These are phyloP conservation scores for Ustilago lituana DNA, from an alignment of 1,284 basidiomycete genomes.

Conservation along the genomic window DNA sequence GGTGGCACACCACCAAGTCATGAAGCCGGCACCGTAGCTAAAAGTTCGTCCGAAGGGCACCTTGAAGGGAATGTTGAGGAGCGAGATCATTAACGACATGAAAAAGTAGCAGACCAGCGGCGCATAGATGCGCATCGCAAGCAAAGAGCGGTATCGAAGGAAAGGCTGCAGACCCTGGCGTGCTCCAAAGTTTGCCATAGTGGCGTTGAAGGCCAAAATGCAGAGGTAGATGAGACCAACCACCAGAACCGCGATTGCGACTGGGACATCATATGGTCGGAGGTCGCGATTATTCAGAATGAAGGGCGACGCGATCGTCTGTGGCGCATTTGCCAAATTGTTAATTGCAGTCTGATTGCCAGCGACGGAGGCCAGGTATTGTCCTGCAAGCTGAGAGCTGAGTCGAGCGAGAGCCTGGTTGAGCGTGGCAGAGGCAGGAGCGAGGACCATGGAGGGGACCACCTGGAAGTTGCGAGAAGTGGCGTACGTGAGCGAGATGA, in stretches of 20 bases:
- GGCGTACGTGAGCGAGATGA: slow-evolving; percentile 50
- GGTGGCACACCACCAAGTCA: slow-evolving; percentile 57
- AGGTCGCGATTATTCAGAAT: slow-evolving; percentile 73
- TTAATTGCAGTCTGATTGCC: slow-evolving; percentile 42
- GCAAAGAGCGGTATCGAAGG: slow-evolving; percentile 48
- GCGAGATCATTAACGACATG: slow-evolving; percentile 58
- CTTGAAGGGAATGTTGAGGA: slow-evolving; percentile 61
- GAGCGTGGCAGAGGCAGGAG: slow-evolving; percentile 35
- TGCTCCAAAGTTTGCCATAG: slow-evolving; percentile 50
- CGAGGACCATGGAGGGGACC: slow-evolving; percentile 40
- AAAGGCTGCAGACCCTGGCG: slow-evolving; percentile 51
- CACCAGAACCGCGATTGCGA: slow-evolving; percentile 77
- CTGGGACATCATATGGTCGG: slow-evolving; percentile 76
- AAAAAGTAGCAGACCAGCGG: slow-evolving; percentile 52
- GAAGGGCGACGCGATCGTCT: slow-evolving; percentile 73
- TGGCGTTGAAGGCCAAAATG: slow-evolving; percentile 70
- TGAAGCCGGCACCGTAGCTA: slow-evolving; percentile 61
- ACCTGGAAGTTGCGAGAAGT: slow-evolving; percentile 53
- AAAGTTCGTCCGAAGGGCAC: slow-evolving; percentile 52
- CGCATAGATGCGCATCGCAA: slow-evolving; percentile 51
- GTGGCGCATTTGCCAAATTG: slow-evolving; percentile 71
- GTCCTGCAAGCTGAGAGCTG: slow-evolving; percentile 20
- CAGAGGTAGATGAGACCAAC: slow-evolving; percentile 80
- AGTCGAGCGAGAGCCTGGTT: slow-evolving; percentile 28
- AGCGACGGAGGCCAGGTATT: slow-evolving; percentile 39